phyloP scores from a whole-genome alignment of 169 alveolate genomes.

The Blepharisma undulans region DNA sequence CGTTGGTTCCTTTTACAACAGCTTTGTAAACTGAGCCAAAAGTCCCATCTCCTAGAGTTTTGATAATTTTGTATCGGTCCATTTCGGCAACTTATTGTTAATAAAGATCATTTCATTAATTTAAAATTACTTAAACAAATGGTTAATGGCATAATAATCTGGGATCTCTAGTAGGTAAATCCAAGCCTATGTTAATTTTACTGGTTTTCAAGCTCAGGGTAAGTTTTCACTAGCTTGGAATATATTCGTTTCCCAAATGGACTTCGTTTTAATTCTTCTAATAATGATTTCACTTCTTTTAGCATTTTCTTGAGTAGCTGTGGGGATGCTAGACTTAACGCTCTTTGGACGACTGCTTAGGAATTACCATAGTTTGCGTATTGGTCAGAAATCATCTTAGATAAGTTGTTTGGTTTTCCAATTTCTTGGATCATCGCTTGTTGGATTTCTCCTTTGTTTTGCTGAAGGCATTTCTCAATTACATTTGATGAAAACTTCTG shows the following conservation, averaged over 20 bases:
- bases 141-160: not conserved
- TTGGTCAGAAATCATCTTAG: slow-evolving; percentile 75
- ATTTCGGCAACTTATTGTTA: slow-evolving; percentile 20
- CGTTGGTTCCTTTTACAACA: slow-evolving; percentile 68
- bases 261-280: slow-evolving; percentile 68
- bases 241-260: slow-evolving; percentile 82
- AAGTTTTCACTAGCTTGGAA: slow-evolving; percentile 70
- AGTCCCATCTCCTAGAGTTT: slow-evolving; percentile 78
- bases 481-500: slow-evolving; percentile 95
- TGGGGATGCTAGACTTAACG: slow-evolving; percentile 66
- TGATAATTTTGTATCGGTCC: slow-evolving; percentile 67
- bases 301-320: slow-evolving; percentile 61
- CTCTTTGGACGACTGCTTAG: slow-evolving; percentile 48
- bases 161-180: not conserved
- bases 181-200: not conserved
- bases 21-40: slow-evolving; percentile 84
- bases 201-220: slow-evolving; percentile 23
- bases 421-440: slow-evolving; percentile 44
- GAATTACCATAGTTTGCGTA: slow-evolving; percentile 80
- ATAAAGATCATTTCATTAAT: not conserved
- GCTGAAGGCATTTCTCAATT: slow-evolving; percentile 75
- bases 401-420: slow-evolving; percentile 63
- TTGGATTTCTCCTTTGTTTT: not conserved
- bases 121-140: not conserved
- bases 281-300: slow-evolving; percentile 67